Percentiles rank a stretch among this genome's conserved stretches.
Conservation (phyloP, 495 filamentous ascomycete genomes). For the Penicillium coffeae region DNA sequence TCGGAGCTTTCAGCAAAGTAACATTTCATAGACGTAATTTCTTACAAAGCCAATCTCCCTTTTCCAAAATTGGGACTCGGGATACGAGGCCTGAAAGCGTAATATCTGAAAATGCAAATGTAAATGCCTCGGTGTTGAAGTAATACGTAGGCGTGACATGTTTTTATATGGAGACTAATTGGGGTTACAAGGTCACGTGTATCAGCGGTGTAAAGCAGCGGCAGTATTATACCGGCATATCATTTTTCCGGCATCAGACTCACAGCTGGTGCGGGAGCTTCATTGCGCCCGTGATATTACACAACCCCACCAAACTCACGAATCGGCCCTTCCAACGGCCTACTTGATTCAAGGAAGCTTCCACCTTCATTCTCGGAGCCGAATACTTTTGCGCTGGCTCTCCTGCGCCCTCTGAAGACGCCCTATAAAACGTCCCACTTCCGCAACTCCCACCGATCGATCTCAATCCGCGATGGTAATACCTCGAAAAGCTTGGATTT, state of each 20-base stretch:
- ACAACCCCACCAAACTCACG: slow-evolving; percentile 17
- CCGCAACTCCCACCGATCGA: slow-evolving; percentile 9
- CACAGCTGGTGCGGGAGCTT: slow-evolving; percentile 33
- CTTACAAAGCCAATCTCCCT: no score
- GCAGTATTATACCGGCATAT: no score
- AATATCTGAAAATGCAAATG: no score
- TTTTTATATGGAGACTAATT: no score
- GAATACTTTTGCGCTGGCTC: background rate
- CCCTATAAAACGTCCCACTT: slow-evolving; percentile 11
- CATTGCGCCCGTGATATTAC: slow-evolving; percentile 10
- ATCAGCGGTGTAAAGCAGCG: no score
- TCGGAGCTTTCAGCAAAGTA: background rate
- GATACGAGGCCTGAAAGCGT: no score
- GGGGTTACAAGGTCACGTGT: no score
- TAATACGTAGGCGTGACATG: no score
- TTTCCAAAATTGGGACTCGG: no score
- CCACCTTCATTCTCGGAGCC: background rate
- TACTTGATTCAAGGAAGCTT: background rate
- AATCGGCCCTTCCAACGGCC: slow-evolving; percentile 2
- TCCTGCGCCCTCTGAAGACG: background rate
- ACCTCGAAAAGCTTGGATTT: background rate
- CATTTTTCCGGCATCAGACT: slow-evolving; percentile 28
- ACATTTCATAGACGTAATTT: no score
- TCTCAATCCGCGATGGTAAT: slow-evolving; percentile 25
- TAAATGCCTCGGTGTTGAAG: no score